phyloP scores from a whole-genome alignment of 2,329 filamentous ascomycete genomes.

The Xylariomycetidae sp. region DNA sequence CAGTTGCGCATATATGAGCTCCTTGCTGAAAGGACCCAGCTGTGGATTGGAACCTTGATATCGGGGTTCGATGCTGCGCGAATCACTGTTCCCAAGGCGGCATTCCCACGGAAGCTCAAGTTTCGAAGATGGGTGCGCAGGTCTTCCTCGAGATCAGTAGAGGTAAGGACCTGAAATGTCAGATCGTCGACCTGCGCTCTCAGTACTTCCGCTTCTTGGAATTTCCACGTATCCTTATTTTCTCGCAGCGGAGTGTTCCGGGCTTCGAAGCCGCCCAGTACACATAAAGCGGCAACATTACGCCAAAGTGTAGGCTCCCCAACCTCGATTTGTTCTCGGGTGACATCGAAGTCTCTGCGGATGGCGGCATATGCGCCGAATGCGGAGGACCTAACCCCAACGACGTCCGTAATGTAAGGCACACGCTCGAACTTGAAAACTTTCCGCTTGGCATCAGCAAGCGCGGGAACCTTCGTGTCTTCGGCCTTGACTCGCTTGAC shows the following conservation, averaged over 20 bases:
- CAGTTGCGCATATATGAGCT: constrained; percentile 62
- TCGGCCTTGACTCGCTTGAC: constrained; percentile 79
- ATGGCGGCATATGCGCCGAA: constrained; percentile 88
- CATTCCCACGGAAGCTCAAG: constrained; percentile 32
- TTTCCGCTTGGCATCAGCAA: constrained; percentile 59
- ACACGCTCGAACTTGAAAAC: constrained; percentile 95
- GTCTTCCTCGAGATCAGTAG: constrained; percentile 61
- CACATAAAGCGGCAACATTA: constrained; percentile 64
- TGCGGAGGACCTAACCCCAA: constrained; percentile 77
- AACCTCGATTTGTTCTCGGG: constrained; percentile 63
- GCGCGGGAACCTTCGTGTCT: constrained; percentile 38
- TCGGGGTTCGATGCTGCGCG: constrained; percentile 59
- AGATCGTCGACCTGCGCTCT: constrained; percentile 47
- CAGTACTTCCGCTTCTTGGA: constrained; percentile 36
- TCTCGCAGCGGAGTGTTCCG: constrained; percentile 30
- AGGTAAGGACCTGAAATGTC: constrained; percentile 50
- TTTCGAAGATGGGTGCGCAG: constrained; percentile 43
- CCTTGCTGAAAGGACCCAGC: constrained; percentile 71
- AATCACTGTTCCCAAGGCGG: constrained; percentile 38
- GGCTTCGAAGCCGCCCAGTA: constrained; percentile 55
- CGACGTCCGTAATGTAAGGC: constrained; percentile 78
- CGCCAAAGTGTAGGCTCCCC: constrained; percentile 65
- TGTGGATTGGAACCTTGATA: constrained; percentile 71
- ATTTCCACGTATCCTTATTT: constrained; percentile 36
- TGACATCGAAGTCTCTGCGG: constrained; percentile 76